A percentile compares a stretch with the other conserved stretches of the same genome.
Evolutionary conservation across 2,329 filamentous ascomycete genomes (phyloP).

Genomic region (Talaromyces rugulosus): DNA sequence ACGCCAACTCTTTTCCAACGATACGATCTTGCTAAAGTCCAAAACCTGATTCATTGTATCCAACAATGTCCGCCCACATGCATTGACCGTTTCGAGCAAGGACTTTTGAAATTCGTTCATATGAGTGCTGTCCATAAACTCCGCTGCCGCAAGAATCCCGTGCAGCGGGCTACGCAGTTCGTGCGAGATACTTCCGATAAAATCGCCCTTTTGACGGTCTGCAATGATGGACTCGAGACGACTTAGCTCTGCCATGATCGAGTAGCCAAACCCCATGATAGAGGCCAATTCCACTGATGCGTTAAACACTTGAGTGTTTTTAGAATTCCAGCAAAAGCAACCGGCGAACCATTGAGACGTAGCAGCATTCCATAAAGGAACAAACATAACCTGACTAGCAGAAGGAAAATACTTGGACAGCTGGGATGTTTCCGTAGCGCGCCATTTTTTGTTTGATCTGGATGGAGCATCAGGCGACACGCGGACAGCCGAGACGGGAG

Average conservation of each 20-base stretch:
- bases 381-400: constrained; percentile 46
- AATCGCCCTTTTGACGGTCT: constrained; percentile 41
- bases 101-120: constrained; percentile 38
- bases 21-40: constrained; percentile 52
- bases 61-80: constrained; percentile 38
- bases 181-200: constrained; percentile 42
- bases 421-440: constrained; percentile 33
- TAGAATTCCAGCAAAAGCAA: constrained; percentile 42
- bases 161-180: constrained; percentile 41
- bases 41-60: constrained; percentile 44
- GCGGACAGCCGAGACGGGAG: constrained; percentile 10
- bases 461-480: constrained; percentile 20
- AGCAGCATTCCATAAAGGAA: constrained; percentile 50
- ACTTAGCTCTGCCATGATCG: constrained; percentile 41
- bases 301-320: constrained; percentile 33
- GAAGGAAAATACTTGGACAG: constrained; percentile 45
- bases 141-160: constrained; percentile 39
- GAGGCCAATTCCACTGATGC: constrained; percentile 37
- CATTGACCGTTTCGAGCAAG: constrained; percentile 37
- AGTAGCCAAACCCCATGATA: constrained; percentile 38
- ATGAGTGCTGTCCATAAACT: constrained; percentile 36
- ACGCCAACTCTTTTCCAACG: constrained; percentile 32
- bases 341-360: constrained; percentile 45
- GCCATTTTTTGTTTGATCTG: constrained; percentile 23
- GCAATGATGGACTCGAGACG: constrained; percentile 40